phyloP scores from a whole-genome alignment of 768 basidiomycete species.

The Rhizopogon vulgaris region DNA sequence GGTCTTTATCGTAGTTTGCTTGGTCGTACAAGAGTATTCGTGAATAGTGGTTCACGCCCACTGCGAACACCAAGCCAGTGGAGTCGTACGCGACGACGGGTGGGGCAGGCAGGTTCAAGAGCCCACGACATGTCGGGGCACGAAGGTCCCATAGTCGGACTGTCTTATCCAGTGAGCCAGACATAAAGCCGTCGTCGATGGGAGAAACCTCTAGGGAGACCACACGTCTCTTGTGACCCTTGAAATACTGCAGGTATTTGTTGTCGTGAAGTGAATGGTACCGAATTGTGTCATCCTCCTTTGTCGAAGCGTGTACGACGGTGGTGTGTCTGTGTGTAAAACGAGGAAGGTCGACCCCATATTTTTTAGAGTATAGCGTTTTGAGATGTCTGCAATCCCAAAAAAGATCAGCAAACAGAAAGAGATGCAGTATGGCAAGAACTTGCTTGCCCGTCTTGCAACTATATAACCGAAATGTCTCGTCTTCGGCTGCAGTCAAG shows the following conservation, averaged over 20 bases:
- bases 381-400: conserved; percentile 58
- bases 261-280: conserved; percentile 96
- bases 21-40: conserved; percentile 83
- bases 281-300: conserved; percentile 90
- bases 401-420: conserved; percentile 15
- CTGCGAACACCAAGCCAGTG: conserved; percentile 79
- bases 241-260: conserved; percentile 93
- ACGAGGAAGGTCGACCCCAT: conserved; percentile 89
- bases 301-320: conserved; percentile 88
- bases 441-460: conserved; percentile 93
- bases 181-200: conserved; percentile 92
- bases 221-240: conserved; percentile 87
- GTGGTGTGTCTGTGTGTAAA: conserved; percentile 89
- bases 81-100: conserved; percentile 84
- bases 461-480: conserved; percentile 84
- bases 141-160: conserved; percentile 96
- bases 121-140: conserved; percentile 67
- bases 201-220: conserved; percentile 90
- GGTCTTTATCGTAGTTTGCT: conserved; percentile 84
- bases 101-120: conserved; percentile 64
- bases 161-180: conserved; percentile 88
- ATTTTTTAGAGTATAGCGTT: conserved; percentile 88
- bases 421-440: conserved; percentile 14
- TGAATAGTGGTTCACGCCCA: conserved; percentile 75
- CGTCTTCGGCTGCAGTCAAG: conserved; percentile 87